Evolutionary conservation across 2,329 filamentous ascomycete genomes (phyloP), one percentile per base, ranked within the genome.

Genomic region (Paracorniculantispora psalliotae): DNA sequence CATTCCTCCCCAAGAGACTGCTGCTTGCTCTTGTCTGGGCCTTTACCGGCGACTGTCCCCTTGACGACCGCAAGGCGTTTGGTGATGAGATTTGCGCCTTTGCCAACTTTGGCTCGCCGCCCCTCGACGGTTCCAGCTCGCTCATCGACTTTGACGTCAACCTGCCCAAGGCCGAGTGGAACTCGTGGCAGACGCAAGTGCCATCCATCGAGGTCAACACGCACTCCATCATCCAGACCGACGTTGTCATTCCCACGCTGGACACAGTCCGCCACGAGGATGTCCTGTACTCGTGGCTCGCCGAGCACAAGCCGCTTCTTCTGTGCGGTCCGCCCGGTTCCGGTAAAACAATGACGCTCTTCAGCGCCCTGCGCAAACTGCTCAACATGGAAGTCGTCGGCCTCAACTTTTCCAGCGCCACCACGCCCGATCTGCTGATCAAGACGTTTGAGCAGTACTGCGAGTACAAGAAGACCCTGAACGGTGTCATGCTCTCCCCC

Each of bases 401-500:
- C 51, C 90, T 99, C 71, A 99, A 99, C 76, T 99, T 99, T 74
- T 99, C 96, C 4, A 99, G 94, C 67, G 96, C 94, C 1, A 99
- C 96, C 0, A 99, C 94, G 0, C 96, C 94, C 1, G 96, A 99
- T 73, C 85, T 99, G 28, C 84, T 99, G 62, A 92, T 99, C 79
- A 99, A 99, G 81, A 99, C 96, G 0, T 96, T 99, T 66, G 94
- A 99, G 76, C 96, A 99, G 72, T 97, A 99, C 74, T 99, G 94
- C 75, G 94, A 99, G 75, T 99, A 99, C 78, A 96, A 93, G 79
- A 99, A 99, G 83, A 97, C 94, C 0, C 79, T 97, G 50, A 97
- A 94, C 70, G 94, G 94, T 44, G 92, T 97, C 21, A 89, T 97
- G 68, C 88, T 99, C 64, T 96, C 93, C 25, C 94, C 94, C 0